Conservation (phyloP, 306 rosid genomes). For the Urtica urens region DNA sequence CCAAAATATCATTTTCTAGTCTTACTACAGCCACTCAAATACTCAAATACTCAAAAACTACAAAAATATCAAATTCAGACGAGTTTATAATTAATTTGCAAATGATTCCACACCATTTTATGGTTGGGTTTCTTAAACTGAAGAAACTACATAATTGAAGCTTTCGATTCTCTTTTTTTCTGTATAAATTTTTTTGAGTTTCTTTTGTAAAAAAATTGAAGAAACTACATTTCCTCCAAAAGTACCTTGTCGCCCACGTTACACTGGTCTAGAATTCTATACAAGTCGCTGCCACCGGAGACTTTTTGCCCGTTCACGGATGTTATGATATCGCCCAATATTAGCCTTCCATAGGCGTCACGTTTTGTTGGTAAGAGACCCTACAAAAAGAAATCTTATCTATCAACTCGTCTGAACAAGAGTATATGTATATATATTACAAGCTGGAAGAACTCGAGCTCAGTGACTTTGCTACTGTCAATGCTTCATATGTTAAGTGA, state of each 20-base stretch:
- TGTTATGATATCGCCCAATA: constrained; percentile 91
- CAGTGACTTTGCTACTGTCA: neutral
- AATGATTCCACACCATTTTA: no score
- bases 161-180: no score
- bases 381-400: constrained; percentile 30
- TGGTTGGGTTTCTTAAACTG: no score
- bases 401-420: constrained; percentile 3
- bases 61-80: no score
- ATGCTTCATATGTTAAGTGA: neutral
- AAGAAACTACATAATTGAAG: no score
- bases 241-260: constrained; percentile 89
- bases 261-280: constrained; percentile 95
- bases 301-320: constrained; percentile 83
- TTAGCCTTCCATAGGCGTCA: constrained; percentile 80
- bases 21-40: no score
- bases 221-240: no score
- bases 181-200: no score
- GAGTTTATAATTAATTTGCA: no score
- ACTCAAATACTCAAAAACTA: no score
- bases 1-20: no score
- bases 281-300: constrained; percentile 82
- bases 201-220: no score
- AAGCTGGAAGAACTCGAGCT: neutral
- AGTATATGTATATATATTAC: neutral
- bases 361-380: constrained; percentile 85